These are phyloP conservation scores for Venturiaceae sp. DNA, from an alignment of 2,329 filamentous ascomycete species.

Conservation along the genomic window DNA sequence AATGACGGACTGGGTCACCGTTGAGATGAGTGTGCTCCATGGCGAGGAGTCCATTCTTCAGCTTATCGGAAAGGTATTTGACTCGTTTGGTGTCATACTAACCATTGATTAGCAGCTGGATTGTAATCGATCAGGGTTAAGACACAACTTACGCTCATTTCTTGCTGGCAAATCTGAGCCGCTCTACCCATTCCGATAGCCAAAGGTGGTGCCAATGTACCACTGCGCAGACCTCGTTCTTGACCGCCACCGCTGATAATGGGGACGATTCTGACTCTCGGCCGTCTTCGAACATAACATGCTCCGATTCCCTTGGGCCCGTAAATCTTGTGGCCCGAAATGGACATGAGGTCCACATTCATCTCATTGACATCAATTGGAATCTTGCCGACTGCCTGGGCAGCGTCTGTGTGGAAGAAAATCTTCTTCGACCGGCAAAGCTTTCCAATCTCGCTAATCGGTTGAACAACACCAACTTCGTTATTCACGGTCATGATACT, in stretches of 20 bases:
- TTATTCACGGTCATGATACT: conserved; percentile 99
- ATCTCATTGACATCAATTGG: conserved; percentile 93
- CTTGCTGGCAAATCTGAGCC: conserved; percentile 80
- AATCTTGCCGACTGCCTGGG: conserved; percentile 98
- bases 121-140: conserved; percentile 13
- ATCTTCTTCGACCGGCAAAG: conserved; percentile 86
- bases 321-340: conserved; percentile 97
- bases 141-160: conserved; percentile 66
- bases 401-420: conserved; percentile 96
- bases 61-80: conserved; percentile 68
- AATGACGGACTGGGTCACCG: conserved; percentile 72
- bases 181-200: conserved; percentile 93
- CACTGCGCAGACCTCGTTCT: conserved; percentile 88
- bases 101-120: conserved; percentile 3
- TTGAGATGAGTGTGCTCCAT: conserved; percentile 93
- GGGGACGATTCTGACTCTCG: conserved; percentile 86
- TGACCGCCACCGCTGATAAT: conserved; percentile 95
- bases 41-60: conserved; percentile 71
- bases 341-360: conserved; percentile 98
- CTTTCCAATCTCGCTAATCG: conserved; percentile 84
- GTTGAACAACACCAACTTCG: conserved; percentile 98
- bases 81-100: conserved; percentile 91
- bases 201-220: conserved; percentile 81
- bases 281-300: conserved; percentile 87
- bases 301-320: conserved; percentile 95